These are phyloP conservation scores for Spinellus fusiger DNA, from an alignment of 192 early-diverging fungal species.

Conservation along the genomic window DNA sequence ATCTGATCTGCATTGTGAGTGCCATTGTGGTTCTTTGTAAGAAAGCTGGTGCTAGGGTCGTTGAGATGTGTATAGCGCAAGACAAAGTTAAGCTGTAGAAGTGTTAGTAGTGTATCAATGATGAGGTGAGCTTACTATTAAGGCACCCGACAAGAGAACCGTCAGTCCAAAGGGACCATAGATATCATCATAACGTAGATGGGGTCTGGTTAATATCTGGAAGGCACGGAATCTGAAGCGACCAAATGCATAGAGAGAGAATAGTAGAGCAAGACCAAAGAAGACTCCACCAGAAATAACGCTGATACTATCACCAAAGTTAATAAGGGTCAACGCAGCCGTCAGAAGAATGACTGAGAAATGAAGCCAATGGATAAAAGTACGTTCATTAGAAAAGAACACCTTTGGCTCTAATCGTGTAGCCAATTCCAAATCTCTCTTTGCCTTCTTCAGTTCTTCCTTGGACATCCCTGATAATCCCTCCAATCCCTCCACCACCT, in stretches of 20 bases:
- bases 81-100: slow-evolving; percentile 6
- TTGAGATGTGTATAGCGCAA: slow-evolving; percentile 42
- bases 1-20: too few species aligned
- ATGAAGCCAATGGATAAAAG: slow-evolving; percentile 84
- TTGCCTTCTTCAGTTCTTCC: slow-evolving; percentile 38
- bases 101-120: neutral
- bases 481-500: neutral
- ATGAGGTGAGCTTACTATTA: slow-evolving; percentile 24
- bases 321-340: slow-evolving; percentile 64
- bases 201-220: slow-evolving; percentile 45
- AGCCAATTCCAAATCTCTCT: neutral
- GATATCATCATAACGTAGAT: slow-evolving; percentile 62
- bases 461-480: neutral
- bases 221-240: slow-evolving; percentile 73
- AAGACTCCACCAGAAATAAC: slow-evolving; percentile 62
- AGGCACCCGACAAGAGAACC: slow-evolving; percentile 54
- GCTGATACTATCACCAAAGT: slow-evolving; percentile 70
- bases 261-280: slow-evolving; percentile 58
- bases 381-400: slow-evolving; percentile 92
- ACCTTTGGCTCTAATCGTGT: slow-evolving; percentile 79
- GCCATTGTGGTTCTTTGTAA: too few species aligned
- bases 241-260: slow-evolving; percentile 72
- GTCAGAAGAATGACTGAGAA: slow-evolving; percentile 66
- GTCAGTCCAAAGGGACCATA: slow-evolving; percentile 70
- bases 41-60: neutral